Conservation (phyloP, 768 basidiomycete species). For the Russula griseocarnosa region DNA sequence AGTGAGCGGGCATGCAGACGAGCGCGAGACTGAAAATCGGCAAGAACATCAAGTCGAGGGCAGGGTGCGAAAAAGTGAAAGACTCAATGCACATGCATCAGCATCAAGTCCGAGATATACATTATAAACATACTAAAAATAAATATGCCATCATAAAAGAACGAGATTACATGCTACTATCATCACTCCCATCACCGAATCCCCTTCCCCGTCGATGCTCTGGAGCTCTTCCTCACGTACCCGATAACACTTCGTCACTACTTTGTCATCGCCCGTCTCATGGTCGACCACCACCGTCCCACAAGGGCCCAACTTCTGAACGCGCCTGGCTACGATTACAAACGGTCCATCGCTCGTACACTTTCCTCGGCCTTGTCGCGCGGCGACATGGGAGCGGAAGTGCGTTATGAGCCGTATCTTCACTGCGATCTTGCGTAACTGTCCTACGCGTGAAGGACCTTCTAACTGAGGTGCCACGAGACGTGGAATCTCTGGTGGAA, state of each 20-base stretch:
- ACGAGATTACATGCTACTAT: neutral
- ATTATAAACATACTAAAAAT: neutral
- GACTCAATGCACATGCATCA: too few relatives aligned
- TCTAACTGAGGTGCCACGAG: neutral
- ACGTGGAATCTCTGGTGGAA: neutral
- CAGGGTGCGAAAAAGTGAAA: too few relatives aligned
- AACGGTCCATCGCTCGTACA: neutral
- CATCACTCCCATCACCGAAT: constrained; percentile 2
- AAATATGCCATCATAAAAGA: neutral
- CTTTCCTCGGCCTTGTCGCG: neutral
- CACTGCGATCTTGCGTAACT: neutral
- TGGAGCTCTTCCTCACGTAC: constrained; percentile 2
- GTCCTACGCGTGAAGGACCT: neutral
- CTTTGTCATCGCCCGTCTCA: neutral
- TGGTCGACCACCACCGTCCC: constrained; percentile 14
- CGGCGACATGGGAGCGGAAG: neutral
- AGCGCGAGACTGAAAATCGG: too few relatives aligned
- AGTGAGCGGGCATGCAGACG: too few relatives aligned
- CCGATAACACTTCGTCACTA: constrained; percentile 9
- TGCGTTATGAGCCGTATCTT: neutral
- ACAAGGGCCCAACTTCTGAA: constrained; percentile 9
- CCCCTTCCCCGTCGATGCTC: neutral
- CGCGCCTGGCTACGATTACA: constrained; percentile 5
- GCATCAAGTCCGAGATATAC: neutral
- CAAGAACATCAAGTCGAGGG: too few relatives aligned